Base-by-base conservation (phyloP, 2,329 filamentous ascomycete species). In the Fusarium heterosporum region DNA sequence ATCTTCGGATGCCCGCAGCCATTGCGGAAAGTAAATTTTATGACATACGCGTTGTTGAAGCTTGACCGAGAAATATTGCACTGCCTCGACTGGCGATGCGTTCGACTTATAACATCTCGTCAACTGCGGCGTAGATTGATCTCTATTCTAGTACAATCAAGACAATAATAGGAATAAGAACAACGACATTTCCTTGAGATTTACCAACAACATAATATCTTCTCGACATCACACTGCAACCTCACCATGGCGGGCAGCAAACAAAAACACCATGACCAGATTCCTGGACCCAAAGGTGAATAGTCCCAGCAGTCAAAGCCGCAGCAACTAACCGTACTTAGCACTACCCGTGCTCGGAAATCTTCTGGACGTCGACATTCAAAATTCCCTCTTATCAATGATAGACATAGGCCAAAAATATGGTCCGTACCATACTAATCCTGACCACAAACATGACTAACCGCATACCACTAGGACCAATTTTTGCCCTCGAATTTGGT, bases 251-350 rank as follows among this genome's bases (percentile, higher is more conserved):
- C 57, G 19, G 30, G 14, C 10, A 53, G 60, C 14, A n/a, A 53
- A 39, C 11, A 17, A 32, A 60, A 61, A n/a, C 40, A 9, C 3
- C 25, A 8, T 2, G 16, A 39, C 4, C 38, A 52, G 5, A 51
- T 60, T 12, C 56, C 56, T 7, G 56, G 56, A 2, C 56, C 56
- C 1, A 60, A 60, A 16, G 41, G 56, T 59, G 50, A 7, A 3
- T 6, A 8, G 6, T 10, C 3, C 14, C 5, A 13, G 9, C 0
- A 14, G 5, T 1, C 5, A 2, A 9, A 9, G 6, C 14, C 14
- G 9, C 40, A 19, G 9, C 13, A 8, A 13, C 57, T 60, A 29
- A 60, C 28, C 4, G 25, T n/a, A 1, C 0, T 3, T 1, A 60
- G 57, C 45, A 8, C 57, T 61, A 36, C 57, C 57, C 0, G 0